These are phyloP conservation scores for Microbotryum scabiosae DNA, from an alignment of 1,284 basidiomycete species.

Conservation along the genomic window DNA sequence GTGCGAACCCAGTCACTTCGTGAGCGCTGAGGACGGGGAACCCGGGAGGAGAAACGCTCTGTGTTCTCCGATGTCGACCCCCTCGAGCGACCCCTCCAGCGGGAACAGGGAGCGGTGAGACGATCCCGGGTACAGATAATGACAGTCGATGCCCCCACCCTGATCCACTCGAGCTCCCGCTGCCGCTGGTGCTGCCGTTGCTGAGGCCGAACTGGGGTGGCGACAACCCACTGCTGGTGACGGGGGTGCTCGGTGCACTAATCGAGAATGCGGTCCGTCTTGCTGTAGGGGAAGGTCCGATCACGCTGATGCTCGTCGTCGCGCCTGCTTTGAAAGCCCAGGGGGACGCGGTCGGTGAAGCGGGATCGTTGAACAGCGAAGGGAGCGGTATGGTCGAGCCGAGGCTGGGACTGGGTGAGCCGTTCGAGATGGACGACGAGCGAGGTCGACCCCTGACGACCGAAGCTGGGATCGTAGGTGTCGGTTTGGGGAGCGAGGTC, in stretches of 20 bases:
- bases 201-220: background rate
- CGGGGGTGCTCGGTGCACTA: background rate
- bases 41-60: slow-evolving; percentile 23
- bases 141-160: slow-evolving; percentile 12
- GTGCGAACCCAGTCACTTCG: slow-evolving; percentile 4
- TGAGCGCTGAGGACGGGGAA: slow-evolving; percentile 8
- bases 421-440: slow-evolving; percentile 25
- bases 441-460: slow-evolving; percentile 10
- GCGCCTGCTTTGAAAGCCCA: background rate
- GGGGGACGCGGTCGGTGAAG: background rate
- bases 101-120: slow-evolving; percentile 14
- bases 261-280: background rate
- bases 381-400: slow-evolving; percentile 9
- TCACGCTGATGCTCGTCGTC: too few species aligned
- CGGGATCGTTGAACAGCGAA: slow-evolving; percentile 7
- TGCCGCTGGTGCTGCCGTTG: background rate
- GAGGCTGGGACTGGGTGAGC: slow-evolving; percentile 17
- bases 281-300: background rate
- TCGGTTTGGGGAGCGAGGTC: background rate
- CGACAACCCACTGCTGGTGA: background rate
- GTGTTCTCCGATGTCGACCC: slow-evolving; percentile 23
- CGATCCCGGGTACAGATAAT: slow-evolving; percentile 15
- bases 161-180: background rate
- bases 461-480: background rate
- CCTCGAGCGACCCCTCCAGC: slow-evolving; percentile 11